phyloP scores from a whole-genome alignment of 2,329 filamentous ascomycete species.

The Arthrinium puccinioides region DNA sequence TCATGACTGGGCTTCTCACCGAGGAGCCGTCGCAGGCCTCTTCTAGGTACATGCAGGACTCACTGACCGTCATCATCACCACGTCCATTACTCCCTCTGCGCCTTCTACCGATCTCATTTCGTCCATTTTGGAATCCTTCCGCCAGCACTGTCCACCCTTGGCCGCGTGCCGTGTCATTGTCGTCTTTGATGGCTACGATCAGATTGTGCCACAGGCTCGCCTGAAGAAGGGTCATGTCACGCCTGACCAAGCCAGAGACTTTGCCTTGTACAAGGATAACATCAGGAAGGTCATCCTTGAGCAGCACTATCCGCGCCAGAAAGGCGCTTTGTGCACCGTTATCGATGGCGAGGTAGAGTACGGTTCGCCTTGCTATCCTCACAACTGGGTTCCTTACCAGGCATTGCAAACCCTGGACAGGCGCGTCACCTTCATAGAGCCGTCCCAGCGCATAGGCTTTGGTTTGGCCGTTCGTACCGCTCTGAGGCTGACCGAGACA shows the following conservation, averaged over 20 bases:
- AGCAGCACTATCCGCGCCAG: conserved; percentile 14
- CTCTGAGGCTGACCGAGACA: conserved; percentile 36
- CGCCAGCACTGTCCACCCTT: conserved; percentile 31
- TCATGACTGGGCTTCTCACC: no score
- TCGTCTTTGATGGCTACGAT: conserved; percentile 47
- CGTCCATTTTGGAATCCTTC: conserved; percentile 38
- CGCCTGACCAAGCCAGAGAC: conserved; percentile 31
- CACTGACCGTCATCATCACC: conserved; percentile 41
- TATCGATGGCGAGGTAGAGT: conserved; percentile 34
- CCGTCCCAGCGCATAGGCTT: conserved; percentile 40
- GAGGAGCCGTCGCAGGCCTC: no score
- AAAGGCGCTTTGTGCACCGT: conserved; percentile 6
- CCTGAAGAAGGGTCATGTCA: conserved; percentile 47
- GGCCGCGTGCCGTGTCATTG: conserved; percentile 34
- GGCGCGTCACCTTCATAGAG: conserved; percentile 40
- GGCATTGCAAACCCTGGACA: conserved; percentile 25
- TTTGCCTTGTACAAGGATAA: conserved; percentile 40
- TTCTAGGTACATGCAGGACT: no score
- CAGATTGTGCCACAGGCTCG: conserved; percentile 33
- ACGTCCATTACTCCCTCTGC: conserved; percentile 49
- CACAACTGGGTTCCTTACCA: conserved; percentile 29
- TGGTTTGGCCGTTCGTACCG: conserved; percentile 45
- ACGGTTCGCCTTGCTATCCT: conserved; percentile 29
- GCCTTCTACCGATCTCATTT: conserved; percentile 44
- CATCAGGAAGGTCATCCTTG: conserved; percentile 32